phyloP scores from a whole-genome alignment of 23 red algal genomes.

The Gracilariopsis chorda region DNA sequence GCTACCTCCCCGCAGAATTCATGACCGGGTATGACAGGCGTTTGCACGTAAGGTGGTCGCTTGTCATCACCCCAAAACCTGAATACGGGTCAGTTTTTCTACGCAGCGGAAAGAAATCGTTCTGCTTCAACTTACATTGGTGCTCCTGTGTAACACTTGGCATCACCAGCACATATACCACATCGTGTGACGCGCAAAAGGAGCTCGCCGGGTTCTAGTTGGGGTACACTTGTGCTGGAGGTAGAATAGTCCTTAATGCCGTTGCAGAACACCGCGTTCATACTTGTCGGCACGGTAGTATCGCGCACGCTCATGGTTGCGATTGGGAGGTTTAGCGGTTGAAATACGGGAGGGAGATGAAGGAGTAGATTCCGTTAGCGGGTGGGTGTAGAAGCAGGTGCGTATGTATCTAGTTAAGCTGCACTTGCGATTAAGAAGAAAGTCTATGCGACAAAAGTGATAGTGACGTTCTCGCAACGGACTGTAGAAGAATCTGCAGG shows the following conservation, averaged over 20 bases:
- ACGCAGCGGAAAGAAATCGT: background rate
- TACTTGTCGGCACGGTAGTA: conserved; percentile 38
- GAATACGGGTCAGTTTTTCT: background rate
- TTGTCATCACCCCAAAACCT: conserved; percentile 77
- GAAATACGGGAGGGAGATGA: too few species aligned
- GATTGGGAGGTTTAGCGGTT: too few species aligned
- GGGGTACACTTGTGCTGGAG: background rate
- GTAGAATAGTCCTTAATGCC: conserved; percentile 53
- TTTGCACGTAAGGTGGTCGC: conserved; percentile 61
- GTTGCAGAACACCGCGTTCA: conserved; percentile 63
- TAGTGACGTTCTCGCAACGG: too few species aligned
- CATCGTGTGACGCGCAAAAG: conserved; percentile 61
- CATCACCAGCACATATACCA: conserved; percentile 87
- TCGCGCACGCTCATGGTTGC: conserved; percentile 75
- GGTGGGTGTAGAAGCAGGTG: too few species aligned
- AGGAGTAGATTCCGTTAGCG: too few species aligned
- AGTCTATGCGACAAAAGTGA: too few species aligned
- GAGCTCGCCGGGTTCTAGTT: conserved; percentile 47
- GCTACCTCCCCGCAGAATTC: conserved; percentile 81
- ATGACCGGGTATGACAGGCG: conserved; percentile 79
- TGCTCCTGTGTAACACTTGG: conserved; percentile 73
- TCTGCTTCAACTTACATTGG: conserved; percentile 28
- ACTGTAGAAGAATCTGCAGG: too few species aligned
- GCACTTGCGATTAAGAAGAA: too few species aligned
- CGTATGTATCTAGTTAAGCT: too few species aligned